These are phyloP conservation scores for Globisporangium yorkense DNA, from an alignment of 352 stramenopile genomes.

Conservation along the genomic window DNA sequence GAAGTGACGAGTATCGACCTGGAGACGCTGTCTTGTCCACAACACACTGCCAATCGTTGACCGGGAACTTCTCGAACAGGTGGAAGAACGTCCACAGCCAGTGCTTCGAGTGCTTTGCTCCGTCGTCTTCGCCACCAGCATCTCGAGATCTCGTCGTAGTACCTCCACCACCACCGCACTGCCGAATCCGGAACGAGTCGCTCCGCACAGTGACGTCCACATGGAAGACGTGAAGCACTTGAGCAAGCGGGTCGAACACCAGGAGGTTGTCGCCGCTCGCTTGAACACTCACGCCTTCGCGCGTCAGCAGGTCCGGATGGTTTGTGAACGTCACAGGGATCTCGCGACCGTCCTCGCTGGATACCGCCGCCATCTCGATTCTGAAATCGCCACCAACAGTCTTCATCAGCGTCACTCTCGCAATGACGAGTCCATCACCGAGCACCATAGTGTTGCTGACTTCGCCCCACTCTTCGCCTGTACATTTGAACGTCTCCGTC, in stretches of 20 bases:
- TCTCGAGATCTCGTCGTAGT: too few relatives aligned
- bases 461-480: not conserved
- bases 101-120: slow-evolving; percentile 5
- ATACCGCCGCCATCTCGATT: slow-evolving; percentile 15
- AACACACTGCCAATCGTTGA: slow-evolving; percentile 13
- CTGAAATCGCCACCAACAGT: slow-evolving; percentile 1
- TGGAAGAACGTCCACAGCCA: slow-evolving; percentile 34
- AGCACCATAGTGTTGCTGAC: slow-evolving; percentile 14
- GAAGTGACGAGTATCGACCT: slow-evolving; percentile 8
- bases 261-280: slow-evolving; percentile 28
- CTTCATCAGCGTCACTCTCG: slow-evolving; percentile 6
- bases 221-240: slow-evolving; percentile 11
- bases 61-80: slow-evolving; percentile 52
- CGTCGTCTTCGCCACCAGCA: not conserved
- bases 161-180: slow-evolving; percentile 2
- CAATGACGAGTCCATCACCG: slow-evolving; percentile 25
- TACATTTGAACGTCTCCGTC: slow-evolving; percentile 2
- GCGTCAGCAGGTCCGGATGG: slow-evolving; percentile 4
- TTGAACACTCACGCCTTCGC: slow-evolving; percentile 9
- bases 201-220: slow-evolving; percentile 35
- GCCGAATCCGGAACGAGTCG: slow-evolving; percentile 42
- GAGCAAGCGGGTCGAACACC: slow-evolving; percentile 14
- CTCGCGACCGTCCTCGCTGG: slow-evolving; percentile 25
- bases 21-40: not conserved
- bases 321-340: slow-evolving; percentile 17